Evolutionary conservation across 2,329 filamentous ascomycete species (phyloP), one percentile per base, ranked within the genome.

Genomic region (Colletotrichum echinochloae): DNA sequence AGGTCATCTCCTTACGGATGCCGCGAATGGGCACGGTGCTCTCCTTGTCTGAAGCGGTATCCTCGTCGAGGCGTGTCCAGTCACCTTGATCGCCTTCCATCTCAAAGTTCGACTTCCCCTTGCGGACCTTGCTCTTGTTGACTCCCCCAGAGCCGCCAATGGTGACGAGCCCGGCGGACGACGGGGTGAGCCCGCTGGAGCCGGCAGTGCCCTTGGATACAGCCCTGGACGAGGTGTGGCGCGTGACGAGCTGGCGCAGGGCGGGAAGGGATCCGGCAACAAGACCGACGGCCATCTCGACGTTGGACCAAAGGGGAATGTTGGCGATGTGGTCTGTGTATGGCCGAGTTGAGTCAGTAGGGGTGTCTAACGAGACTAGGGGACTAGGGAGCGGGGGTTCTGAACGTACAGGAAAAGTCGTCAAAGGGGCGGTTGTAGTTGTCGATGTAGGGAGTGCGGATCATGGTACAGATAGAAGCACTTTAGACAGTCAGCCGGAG

Each of bases 361-460:
- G 1, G n/a, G 28, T 4, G 28, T 37, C 28, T 12, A 35, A 35
- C 5, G 20, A 44, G n/a, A 11, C 6, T 5, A 16, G 28, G 12
- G 33, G 16, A 14, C 11, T n/a, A 9, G 2, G 1, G 16, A 3
- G 2, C 1, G 5, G 6, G 6, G 9, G 20, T 2, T 2, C 1
- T 28, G 18, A 41, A 70, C 75, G 55, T 71, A 76, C 69, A 74
- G 35, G 61, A 60, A 11, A 70, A 73, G 30, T 72, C 54, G 30
- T 75, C 74, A 0, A 64, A 23, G 2, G 71, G 66, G 1, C 65
- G 60, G 46, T 73, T 73, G 70, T 74, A 74, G 48, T 74, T 41
- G 33, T 74, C 66, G 37, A 75, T 69, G 28, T 75, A 75, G 11
- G 74, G 72, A 18, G 71, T 75, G 26, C 74, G 65, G 16, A 75